These are phyloP conservation scores for Phalaenopsis aphrodite DNA, from an alignment of 106 monocot genomes.

Conservation along the genomic window DNA sequence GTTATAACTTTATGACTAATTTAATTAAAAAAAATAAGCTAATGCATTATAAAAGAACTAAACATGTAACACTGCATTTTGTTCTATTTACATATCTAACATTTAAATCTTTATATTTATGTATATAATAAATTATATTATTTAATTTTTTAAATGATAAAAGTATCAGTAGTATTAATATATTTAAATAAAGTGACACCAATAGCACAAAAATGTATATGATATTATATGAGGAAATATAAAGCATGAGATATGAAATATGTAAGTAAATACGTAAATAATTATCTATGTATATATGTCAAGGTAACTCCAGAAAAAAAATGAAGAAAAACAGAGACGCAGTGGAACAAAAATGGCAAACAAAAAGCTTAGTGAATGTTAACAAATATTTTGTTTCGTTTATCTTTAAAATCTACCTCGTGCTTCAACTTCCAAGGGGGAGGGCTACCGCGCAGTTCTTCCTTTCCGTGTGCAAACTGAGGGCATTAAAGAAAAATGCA, in stretches of 20 bases:
- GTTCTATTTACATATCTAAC: too few species aligned
- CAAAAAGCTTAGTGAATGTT: not conserved
- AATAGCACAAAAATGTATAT: too few species aligned
- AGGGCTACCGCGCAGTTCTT: slow-evolving; percentile 1
- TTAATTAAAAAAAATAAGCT: too few species aligned
- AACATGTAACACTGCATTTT: too few species aligned
- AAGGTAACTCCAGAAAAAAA: not conserved
- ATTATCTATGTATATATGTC: not conserved
- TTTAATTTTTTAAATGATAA: too few species aligned
- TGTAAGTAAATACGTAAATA: not conserved
- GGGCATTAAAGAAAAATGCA: not conserved
- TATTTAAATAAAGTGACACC: not conserved
- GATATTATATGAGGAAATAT: too few species aligned
- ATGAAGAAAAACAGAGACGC: too few species aligned
- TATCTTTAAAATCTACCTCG: not conserved
- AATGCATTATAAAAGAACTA: too few species aligned
- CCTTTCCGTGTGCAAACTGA: slow-evolving; percentile 10
- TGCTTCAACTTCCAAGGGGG: not conserved
- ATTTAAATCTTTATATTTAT: too few species aligned
- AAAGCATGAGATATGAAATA: not conserved
- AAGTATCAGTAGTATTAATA: too few species aligned
- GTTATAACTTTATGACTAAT: too few species aligned
- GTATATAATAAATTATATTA: too few species aligned
- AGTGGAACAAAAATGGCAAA: not conserved
- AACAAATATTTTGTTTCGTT: not conserved